Conservation (phyloP, 768 basidiomycete species). For the Trametes villosa region DNA sequence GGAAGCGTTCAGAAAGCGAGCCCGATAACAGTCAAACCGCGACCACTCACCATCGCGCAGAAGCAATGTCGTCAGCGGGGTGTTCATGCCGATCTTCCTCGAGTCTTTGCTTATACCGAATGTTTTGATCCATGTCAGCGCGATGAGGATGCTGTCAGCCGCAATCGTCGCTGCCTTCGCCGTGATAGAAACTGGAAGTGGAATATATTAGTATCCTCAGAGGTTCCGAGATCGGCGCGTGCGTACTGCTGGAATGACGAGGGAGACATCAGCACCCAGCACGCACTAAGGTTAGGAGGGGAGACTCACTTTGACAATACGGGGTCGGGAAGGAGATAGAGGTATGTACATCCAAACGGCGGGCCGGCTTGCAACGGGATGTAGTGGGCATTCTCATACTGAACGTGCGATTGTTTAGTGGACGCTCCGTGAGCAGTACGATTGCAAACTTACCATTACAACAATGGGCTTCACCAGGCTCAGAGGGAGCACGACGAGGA, state of each 20-base stretch:
- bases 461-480: slow-evolving; percentile 9
- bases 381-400: slow-evolving; percentile 12
- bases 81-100: neutral
- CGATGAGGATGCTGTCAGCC: slow-evolving; percentile 13
- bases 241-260: neutral
- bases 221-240: too few species aligned
- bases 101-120: slow-evolving; percentile 6
- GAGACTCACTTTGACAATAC: slow-evolving; percentile 4
- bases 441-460: slow-evolving; percentile 13
- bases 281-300: neutral
- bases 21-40: too few species aligned
- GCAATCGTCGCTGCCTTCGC: slow-evolving; percentile 6
- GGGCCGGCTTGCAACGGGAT: slow-evolving; percentile 15
- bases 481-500: slow-evolving; percentile 13
- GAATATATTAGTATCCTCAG: neutral
- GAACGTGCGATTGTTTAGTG: neutral
- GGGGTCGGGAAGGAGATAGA: neutral
- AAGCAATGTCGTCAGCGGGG: slow-evolving; percentile 17
- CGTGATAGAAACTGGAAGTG: slow-evolving; percentile 1
- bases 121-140: slow-evolving; percentile 22
- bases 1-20: too few species aligned
- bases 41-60: slow-evolving; percentile 18
- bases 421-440: neutral
- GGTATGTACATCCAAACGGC: slow-evolving; percentile 19
- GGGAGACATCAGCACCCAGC: neutral